Conservation (phyloP, 2,329 filamentous ascomycete species). For the Aureobasidium pullulans region DNA sequence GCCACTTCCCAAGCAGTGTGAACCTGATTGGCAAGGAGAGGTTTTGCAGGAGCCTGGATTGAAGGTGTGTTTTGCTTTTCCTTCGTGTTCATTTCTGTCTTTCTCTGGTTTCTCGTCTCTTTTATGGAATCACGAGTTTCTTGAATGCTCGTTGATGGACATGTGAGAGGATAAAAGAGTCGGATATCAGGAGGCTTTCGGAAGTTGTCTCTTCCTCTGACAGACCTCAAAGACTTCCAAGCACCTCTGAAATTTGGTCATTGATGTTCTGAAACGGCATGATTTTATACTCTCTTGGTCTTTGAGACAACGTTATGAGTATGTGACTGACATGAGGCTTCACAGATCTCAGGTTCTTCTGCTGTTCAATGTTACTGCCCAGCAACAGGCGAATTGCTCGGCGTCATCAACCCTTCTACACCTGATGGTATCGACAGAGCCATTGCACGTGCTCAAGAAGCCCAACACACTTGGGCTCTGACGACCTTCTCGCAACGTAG, state of each 20-base stretch:
- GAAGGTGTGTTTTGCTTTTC: slow-evolving; percentile 36
- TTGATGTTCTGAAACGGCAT: too few species aligned
- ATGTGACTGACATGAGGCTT: not conserved
- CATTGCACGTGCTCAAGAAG: slow-evolving; percentile 63
- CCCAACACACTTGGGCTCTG: slow-evolving; percentile 68
- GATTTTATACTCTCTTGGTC: not conserved
- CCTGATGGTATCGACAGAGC: slow-evolving; percentile 70
- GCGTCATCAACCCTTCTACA: slow-evolving; percentile 69
- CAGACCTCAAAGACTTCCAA: too few species aligned
- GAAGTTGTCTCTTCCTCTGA: too few species aligned
- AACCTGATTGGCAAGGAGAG: slow-evolving; percentile 45
- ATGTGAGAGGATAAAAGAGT: too few species aligned
- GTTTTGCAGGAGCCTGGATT: slow-evolving; percentile 54
- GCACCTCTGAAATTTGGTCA: too few species aligned
- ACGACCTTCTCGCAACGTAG: slow-evolving; percentile 73
- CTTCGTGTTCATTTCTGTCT: not conserved
- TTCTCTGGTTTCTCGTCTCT: not conserved
- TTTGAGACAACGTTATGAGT: not conserved
- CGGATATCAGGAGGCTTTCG: too few species aligned
- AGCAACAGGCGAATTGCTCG: slow-evolving; percentile 78
- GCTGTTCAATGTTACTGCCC: slow-evolving; percentile 81
- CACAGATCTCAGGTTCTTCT: slow-evolving; percentile 52
- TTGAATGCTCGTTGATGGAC: too few species aligned
- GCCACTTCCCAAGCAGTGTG: slow-evolving; percentile 53
- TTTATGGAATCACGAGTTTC: not conserved